Evolutionary conservation across 1,284 basidiomycete species (phyloP), one percentile per base, ranked within the genome.

Genomic region (Puccinia hordei): DNA sequence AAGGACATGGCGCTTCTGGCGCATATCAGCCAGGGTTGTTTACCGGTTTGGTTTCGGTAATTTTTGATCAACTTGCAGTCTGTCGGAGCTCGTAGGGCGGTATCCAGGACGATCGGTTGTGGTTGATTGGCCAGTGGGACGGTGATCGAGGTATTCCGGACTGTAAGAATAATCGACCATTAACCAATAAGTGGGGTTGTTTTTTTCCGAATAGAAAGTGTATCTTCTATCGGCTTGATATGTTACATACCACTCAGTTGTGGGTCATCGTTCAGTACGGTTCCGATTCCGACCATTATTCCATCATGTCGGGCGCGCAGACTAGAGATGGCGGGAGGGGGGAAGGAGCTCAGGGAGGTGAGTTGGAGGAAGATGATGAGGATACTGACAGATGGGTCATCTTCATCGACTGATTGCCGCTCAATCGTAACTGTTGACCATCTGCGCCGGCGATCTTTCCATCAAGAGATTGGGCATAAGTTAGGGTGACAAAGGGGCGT

Each of bases 401-500:
- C 65, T 90, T 84, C 92, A 96, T 92, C 85, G 93, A 95, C 84
- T 97, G 93, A 51, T 88, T 86, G 0, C 95, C 92, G 83, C 93
- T 95, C 73, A 99, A 87, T 24, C 90, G 89, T 49, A 99, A 89
- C 86, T 95, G 93, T 82, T 88, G 87, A 9, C 93, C 91, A 19
- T 88, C 88, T 5, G 86, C 86, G 0, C 93, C 94, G 0, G 94
- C 94, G 82, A 98, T 96, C 86, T 94, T 95, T 44, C 90, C 93
- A 87, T 99, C 95, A 68, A 95, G 87, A 0, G 94, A 96, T 85
- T 98, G 95, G 0, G 96, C 96, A 87, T 95, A 99, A 0, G 96
- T 97, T 12, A 99, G 87, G 0, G 95, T 98, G 49, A 89, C 87
- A 77, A 85, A 81, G 2, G 83, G 83, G n/a, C 81, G 51, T 30